Percentiles rank a stretch among this genome's conserved stretches.
Conservation (phyloP, 1,284 basidiomycete genomes). For the Porogramme epimiltina region DNA sequence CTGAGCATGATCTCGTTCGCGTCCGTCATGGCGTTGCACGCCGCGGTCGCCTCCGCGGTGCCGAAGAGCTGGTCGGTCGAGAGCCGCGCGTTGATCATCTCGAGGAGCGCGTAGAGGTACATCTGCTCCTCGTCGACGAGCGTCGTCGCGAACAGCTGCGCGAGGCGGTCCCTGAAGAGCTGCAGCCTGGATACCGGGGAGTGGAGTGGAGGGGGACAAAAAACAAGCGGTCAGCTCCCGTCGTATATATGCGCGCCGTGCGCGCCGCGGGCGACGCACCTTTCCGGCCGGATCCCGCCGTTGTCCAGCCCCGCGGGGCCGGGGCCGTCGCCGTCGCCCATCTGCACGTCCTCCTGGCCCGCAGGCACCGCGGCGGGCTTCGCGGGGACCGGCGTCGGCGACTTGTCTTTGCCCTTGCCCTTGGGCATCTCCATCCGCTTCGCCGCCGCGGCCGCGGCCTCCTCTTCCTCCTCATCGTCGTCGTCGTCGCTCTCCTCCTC, state of each 20-base stretch:
- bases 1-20: constrained; percentile 88
- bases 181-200: constrained; percentile 68
- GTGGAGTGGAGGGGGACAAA: too few species aligned
- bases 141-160: constrained; percentile 67
- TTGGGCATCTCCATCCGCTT: constrained; percentile 52
- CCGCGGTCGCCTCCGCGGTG: constrained; percentile 76
- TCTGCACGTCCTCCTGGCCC: constrained; percentile 66
- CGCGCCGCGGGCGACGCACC: constrained; percentile 43
- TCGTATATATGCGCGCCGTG: too few species aligned
- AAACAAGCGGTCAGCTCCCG: too few species aligned
- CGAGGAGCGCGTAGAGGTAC: constrained; percentile 71
- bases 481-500: constrained; percentile 53
- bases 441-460: constrained; percentile 28
- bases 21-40: constrained; percentile 80
- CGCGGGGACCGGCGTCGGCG: constrained; percentile 9
- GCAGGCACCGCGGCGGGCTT: constrained; percentile 29
- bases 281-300: constrained; percentile 51
- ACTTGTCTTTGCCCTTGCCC: constrained; percentile 32
- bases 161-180: constrained; percentile 78
- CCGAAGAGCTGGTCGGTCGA: constrained; percentile 73
- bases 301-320: constrained; percentile 36
- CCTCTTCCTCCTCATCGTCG: constrained; percentile 52
- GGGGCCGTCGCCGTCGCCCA: constrained; percentile 47
- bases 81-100: constrained; percentile 81
- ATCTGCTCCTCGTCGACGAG: constrained; percentile 79